These are phyloP conservation scores for Pelagophyceae sp. DNA, from an alignment of 352 stramenopile genomes.

Conservation along the genomic window DNA sequence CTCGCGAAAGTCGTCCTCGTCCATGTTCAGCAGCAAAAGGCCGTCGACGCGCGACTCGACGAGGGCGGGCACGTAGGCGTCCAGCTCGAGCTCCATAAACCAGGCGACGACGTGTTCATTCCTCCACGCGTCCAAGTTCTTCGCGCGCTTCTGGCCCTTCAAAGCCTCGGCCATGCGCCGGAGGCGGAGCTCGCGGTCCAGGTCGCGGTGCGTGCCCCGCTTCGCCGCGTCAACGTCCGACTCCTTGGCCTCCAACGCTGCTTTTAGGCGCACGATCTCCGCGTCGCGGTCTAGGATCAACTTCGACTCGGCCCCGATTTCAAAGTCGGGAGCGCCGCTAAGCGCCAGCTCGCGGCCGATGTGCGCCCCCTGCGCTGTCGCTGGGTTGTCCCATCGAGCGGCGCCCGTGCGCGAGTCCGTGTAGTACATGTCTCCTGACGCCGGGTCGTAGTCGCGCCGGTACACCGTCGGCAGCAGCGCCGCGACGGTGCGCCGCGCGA, in stretches of 20 bases:
- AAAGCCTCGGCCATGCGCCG: slow-evolving; percentile 22
- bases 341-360: slow-evolving; percentile 11
- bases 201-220: slow-evolving; percentile 16
- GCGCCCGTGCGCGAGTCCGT: slow-evolving; percentile 27
- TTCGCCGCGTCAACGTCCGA: slow-evolving; percentile 31
- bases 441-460: slow-evolving; percentile 34
- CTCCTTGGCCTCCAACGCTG: slow-evolving; percentile 30
- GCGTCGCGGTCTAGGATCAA: slow-evolving; percentile 21
- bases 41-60: slow-evolving; percentile 32
- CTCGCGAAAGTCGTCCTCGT: slow-evolving; percentile 37
- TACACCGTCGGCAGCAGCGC: slow-evolving; percentile 19
- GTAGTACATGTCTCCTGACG: slow-evolving; percentile 37
- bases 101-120: slow-evolving; percentile 34
- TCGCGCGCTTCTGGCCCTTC: slow-evolving; percentile 31
- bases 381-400: slow-evolving; percentile 33
- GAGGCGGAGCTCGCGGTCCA: slow-evolving; percentile 22
- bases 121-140: slow-evolving; percentile 38
- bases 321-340: slow-evolving; percentile 23
- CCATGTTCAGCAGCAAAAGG: slow-evolving; percentile 37
- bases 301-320: slow-evolving; percentile 18
- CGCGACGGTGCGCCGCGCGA: slow-evolving; percentile 14
- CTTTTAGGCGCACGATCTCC: slow-evolving; percentile 31
- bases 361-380: slow-evolving; percentile 13
- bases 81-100: slow-evolving; percentile 26
- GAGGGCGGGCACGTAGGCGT: slow-evolving; percentile 19